Evolutionary conservation across 2,329 filamentous ascomycete genomes (phyloP), one percentile per base, ranked within the genome.

Genomic region (Colletotrichum endophyticum): DNA sequence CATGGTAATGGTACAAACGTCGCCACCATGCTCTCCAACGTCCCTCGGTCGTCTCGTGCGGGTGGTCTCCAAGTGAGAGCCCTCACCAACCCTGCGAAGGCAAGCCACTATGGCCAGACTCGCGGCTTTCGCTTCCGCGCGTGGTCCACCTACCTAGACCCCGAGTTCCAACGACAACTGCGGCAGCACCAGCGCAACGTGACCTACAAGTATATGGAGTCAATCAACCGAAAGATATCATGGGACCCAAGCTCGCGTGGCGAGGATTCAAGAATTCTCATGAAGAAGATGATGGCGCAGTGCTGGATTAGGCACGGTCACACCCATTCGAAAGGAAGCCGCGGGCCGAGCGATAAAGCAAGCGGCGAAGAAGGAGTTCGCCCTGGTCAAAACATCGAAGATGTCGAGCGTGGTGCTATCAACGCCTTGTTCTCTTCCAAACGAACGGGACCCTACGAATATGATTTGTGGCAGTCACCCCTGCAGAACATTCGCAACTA

Each of bases 61-160:
- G 81, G 79, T 73, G 74, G 80, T 34, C 72, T 82, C 63, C 80
- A 80, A 49, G 61, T 80, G 22, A 61, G 67, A 63, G 49, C 72
- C 25, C 59, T 57, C 19, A 28, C 66, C 32, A 22, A 49, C 16
- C 73, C 75, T 53, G 67, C 57, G 36, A 66, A 70, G 27, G 63
- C 76, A 59, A 79, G 79, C 39, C 82, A 82, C 64, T 81, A 79
- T 22, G 82, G 85, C 59, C 89, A 90, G 77, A 83, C 79, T 39
- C 88, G 91, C 44, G 80, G 80, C 44, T 90, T 91, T 76, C 88
- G 89, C 75, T 87, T 91, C 75, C 87, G 85, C 68, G 78, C 86
- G 22, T 91, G 89, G 87, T 84, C 86, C 9, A 85, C 84, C 34
- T 85, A 85, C 61, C 78, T 86, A 32, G 86, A 89, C 77, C 81